These are phyloP conservation scores for Emmonsiellopsis sp. DNA, from an alignment of 2,329 filamentous ascomycete genomes.

Conservation along the genomic window DNA sequence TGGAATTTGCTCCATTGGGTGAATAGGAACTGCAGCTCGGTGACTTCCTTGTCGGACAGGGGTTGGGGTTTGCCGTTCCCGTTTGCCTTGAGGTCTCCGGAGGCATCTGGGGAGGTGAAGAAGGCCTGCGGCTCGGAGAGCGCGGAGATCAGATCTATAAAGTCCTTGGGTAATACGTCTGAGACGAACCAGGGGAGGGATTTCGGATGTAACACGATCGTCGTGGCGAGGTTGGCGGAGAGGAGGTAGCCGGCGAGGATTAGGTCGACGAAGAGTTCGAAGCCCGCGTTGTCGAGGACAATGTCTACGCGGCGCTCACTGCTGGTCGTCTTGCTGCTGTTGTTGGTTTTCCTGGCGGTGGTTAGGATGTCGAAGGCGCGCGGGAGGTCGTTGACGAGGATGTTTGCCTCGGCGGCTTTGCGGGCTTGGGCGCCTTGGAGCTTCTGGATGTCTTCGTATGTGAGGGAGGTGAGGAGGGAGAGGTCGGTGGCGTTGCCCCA, in stretches of 20 bases:
- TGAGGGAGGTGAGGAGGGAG: constrained; percentile 78
- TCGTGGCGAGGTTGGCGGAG: constrained; percentile 73
- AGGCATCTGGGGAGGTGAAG: constrained; percentile 65
- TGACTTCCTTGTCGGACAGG: constrained; percentile 58
- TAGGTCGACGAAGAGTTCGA: constrained; percentile 93
- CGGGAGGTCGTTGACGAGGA: constrained; percentile 76
- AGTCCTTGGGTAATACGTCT: constrained; percentile 82
- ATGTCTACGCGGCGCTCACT: constrained; percentile 74
- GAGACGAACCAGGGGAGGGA: constrained; percentile 97
- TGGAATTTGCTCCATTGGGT: constrained; percentile 72
- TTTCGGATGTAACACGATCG: constrained; percentile 84
- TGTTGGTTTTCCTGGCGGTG: constrained; percentile 53
- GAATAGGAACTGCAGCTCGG: constrained; percentile 68
- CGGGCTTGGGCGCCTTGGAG: constrained; percentile 81
- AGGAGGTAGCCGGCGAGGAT: constrained; percentile 86
- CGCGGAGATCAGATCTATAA: constrained; percentile 68
- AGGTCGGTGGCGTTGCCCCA: constrained; percentile 97
- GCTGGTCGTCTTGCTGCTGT: constrained; percentile 49
- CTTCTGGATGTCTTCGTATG: constrained; percentile 94
- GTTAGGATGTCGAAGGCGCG: constrained; percentile 61
- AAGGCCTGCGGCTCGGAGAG: constrained; percentile 70
- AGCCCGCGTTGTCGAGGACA: constrained; percentile 92
- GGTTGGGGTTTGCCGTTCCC: constrained; percentile 48
- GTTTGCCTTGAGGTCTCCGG: constrained; percentile 42
- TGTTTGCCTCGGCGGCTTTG: constrained; percentile 82